phyloP scores from a whole-genome alignment of 495 filamentous ascomycete genomes.

The Penicillium egyptiacum region DNA sequence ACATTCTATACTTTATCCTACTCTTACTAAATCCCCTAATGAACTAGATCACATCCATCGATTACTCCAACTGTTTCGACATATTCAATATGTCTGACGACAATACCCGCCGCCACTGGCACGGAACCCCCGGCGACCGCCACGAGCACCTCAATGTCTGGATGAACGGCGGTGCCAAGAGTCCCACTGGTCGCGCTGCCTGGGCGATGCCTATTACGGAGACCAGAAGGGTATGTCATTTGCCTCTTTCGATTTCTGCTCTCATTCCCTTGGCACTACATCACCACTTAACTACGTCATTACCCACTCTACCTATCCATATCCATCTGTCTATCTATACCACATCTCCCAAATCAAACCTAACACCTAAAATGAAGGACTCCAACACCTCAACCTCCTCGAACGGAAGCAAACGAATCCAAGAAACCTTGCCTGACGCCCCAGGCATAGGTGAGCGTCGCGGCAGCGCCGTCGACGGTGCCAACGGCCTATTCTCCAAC shows the following conservation, averaged over 20 bases:
- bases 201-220: constrained; percentile 30
- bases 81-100: constrained; percentile 32
- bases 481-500: constrained; percentile 43
- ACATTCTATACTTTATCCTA: neutral
- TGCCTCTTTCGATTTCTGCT: constrained; percentile 1
- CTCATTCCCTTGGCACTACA: neutral
- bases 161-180: constrained; percentile 39
- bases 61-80: constrained; percentile 12
- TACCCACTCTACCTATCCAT: neutral
- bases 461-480: constrained; percentile 29
- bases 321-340: neutral
- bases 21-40: neutral
- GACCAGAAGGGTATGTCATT: constrained; percentile 23
- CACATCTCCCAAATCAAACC: neutral
- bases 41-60: neutral
- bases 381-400: constrained; percentile 31
- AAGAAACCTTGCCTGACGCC: constrained; percentile 6
- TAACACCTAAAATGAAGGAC: constrained; percentile 18
- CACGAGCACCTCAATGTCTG: constrained; percentile 47
- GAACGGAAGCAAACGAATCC: constrained; percentile 2
- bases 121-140: constrained; percentile 41
- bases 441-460: constrained; percentile 32
- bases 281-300: neutral
- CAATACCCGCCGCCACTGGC: constrained; percentile 39
- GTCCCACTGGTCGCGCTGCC: constrained; percentile 24